Evolutionary conservation across 768 basidiomycete species (phyloP).

Genomic region (Russula lepida): DNA sequence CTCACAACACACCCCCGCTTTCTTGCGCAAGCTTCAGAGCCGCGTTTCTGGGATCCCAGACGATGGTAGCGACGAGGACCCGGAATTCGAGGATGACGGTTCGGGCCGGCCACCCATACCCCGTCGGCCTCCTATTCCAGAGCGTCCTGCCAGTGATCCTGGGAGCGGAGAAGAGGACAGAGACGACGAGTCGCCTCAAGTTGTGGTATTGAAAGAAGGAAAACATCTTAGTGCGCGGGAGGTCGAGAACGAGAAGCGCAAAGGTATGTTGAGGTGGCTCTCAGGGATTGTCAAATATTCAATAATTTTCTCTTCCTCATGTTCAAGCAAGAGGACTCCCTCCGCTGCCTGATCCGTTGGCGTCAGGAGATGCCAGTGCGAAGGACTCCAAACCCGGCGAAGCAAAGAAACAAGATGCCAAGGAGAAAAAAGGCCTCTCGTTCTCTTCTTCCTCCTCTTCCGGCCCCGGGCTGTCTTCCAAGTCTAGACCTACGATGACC

Average conservation of each 20-base stretch:
- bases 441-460: constrained; percentile 29
- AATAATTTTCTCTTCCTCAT: no score
- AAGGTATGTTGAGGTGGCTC: constrained; percentile 39
- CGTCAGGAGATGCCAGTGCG: not conserved
- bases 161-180: constrained; percentile 60
- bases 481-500: constrained; percentile 21
- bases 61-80: constrained; percentile 40
- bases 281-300: not conserved
- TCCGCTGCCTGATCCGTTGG: constrained; percentile 37
- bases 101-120: constrained; percentile 70
- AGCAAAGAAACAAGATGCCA: constrained; percentile 13
- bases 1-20: constrained; percentile 49
- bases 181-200: constrained; percentile 76
- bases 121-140: constrained; percentile 59
- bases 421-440: constrained; percentile 27
- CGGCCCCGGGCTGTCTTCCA: not conserved
- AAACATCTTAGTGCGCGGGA: constrained; percentile 78
- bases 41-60: constrained; percentile 46
- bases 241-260: constrained; percentile 66
- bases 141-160: constrained; percentile 56
- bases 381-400: not conserved
- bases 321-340: constrained; percentile 51
- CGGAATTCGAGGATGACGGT: constrained; percentile 54
- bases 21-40: constrained; percentile 59
- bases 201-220: constrained; percentile 82